Conservation (phyloP, 208 protist species). For the Trypanosoma caninum region DNA sequence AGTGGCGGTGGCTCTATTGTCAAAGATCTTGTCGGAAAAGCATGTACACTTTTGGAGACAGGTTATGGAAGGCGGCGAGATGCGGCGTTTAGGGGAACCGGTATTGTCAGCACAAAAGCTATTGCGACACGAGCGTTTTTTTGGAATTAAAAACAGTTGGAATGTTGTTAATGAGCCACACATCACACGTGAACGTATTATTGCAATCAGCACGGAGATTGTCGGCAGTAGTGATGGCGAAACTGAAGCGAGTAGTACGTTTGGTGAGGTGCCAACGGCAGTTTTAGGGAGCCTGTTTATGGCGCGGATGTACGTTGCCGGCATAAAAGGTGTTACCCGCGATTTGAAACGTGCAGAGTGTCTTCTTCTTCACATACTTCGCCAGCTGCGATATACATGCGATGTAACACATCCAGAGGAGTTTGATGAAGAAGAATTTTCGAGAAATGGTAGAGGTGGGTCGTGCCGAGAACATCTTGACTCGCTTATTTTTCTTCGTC, state of each 20-base stretch:
- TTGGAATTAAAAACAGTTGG: constrained; percentile 43
- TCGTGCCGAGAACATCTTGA: constrained; percentile 46
- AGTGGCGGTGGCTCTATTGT: constrained; percentile 35
- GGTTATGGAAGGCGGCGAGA: constrained; percentile 24
- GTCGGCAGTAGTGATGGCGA: constrained; percentile 22
- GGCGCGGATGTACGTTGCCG: constrained; percentile 44
- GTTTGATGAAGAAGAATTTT: constrained; percentile 14
- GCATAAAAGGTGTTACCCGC: constrained; percentile 39
- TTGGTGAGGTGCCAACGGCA: background rate
- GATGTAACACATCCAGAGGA: constrained; percentile 36
- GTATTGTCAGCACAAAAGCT: constrained; percentile 24
- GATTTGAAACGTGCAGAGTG: constrained; percentile 55
- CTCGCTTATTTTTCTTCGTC: constrained; percentile 23
- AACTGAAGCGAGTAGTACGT: background rate
- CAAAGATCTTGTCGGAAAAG: constrained; percentile 24
- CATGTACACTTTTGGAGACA: constrained; percentile 35
- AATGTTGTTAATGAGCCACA: constrained; percentile 46
- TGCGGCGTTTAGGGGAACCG: background rate
- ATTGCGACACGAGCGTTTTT: constrained; percentile 57
- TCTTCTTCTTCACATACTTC: constrained; percentile 56
- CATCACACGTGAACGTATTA: constrained; percentile 27
- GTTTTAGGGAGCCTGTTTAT: constrained; percentile 20
- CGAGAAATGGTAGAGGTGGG: constrained; percentile 11
- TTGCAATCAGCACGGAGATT: constrained; percentile 28
- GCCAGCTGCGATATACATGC: constrained; percentile 66